phyloP scores from a whole-genome alignment of 306 rosid genomes.

The Begonia peltatifolia region DNA sequence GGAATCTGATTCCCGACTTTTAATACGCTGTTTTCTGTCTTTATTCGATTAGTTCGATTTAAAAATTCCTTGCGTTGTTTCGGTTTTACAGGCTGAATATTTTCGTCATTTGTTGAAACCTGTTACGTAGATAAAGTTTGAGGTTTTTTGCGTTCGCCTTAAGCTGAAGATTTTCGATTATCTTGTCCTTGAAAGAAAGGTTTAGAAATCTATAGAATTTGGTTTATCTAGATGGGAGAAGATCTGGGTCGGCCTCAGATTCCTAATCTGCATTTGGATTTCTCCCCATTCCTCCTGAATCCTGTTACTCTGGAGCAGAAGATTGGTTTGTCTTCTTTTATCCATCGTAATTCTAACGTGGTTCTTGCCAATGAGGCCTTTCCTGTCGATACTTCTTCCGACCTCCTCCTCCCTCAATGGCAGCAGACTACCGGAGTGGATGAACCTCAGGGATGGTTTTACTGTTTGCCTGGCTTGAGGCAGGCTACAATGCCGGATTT shows the following conservation, averaged over 20 bases:
- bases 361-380: constrained; percentile 19
- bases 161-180: constrained; percentile 41
- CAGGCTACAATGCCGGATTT: constrained; percentile 38
- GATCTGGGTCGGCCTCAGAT: constrained; percentile 41
- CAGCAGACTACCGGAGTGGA: constrained; percentile 23
- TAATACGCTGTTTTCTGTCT: background rate
- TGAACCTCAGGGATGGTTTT: constrained; percentile 67
- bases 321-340: constrained; percentile 22
- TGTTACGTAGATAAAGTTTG: constrained; percentile 64
- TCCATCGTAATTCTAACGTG: constrained; percentile 21
- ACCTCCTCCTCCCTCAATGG: constrained; percentile 30
- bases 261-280: constrained; percentile 24
- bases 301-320: constrained; percentile 35
- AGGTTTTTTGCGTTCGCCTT: constrained; percentile 21
- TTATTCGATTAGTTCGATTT: background rate
- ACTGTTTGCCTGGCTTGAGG: constrained; percentile 39
- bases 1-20: background rate
- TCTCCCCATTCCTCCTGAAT: constrained; percentile 39
- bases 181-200: constrained; percentile 12
- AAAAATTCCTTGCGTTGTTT: constrained; percentile 13
- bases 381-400: constrained; percentile 24
- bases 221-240: constrained; percentile 45
- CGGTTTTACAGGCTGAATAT: constrained; percentile 68
- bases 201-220: too few species aligned
- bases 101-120: constrained; percentile 96